Percentiles rank a stretch among this genome's conserved stretches.
Evolutionary conservation across 2,329 filamentous ascomycete species (phyloP).

Genomic region (Colletotrichum destructivum): DNA sequence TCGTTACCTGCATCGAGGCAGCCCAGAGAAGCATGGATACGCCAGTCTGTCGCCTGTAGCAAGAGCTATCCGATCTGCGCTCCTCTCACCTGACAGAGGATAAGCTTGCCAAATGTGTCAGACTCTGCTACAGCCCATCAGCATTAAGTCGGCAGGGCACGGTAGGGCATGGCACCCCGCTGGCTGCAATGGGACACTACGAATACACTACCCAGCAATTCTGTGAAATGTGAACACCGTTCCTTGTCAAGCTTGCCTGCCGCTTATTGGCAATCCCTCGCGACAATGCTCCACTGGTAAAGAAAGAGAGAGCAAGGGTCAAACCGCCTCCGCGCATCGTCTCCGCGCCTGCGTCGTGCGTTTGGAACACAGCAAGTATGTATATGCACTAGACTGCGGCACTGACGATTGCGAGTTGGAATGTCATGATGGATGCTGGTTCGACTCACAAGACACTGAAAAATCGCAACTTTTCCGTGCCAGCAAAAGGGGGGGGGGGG

Average conservation of each 20-base stretch:
- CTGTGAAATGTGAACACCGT: neutral
- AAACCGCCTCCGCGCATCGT: constrained; percentile 37
- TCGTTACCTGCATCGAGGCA: constrained; percentile 22
- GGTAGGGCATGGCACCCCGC: constrained; percentile 18
- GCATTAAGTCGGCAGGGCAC: constrained; percentile 25
- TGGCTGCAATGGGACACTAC: constrained; percentile 3
- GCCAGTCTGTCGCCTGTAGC: constrained; percentile 24
- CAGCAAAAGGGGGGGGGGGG: neutral
- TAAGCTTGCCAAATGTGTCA: constrained; percentile 26
- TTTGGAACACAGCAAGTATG: neutral
- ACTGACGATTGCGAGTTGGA: neutral
- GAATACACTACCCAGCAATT: neutral
- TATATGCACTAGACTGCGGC: neutral
- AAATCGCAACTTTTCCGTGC: constrained; percentile 16
- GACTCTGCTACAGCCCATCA: constrained; percentile 16
- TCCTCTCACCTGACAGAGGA: constrained; percentile 4
- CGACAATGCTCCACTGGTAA: constrained; percentile 19
- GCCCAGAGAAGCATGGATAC: constrained; percentile 8
- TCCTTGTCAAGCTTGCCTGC: constrained; percentile 7
- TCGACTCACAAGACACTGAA: constrained; percentile 26
- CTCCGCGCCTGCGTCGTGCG: constrained; percentile 10
- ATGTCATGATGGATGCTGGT: constrained; percentile 15
- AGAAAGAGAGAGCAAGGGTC: constrained; percentile 32
- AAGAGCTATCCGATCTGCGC: constrained; percentile 9
- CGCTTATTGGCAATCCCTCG: constrained; percentile 19